Evolutionary conservation across 192 early-diverging fungal genomes (phyloP).

Genomic region (Coemansia sp.): DNA sequence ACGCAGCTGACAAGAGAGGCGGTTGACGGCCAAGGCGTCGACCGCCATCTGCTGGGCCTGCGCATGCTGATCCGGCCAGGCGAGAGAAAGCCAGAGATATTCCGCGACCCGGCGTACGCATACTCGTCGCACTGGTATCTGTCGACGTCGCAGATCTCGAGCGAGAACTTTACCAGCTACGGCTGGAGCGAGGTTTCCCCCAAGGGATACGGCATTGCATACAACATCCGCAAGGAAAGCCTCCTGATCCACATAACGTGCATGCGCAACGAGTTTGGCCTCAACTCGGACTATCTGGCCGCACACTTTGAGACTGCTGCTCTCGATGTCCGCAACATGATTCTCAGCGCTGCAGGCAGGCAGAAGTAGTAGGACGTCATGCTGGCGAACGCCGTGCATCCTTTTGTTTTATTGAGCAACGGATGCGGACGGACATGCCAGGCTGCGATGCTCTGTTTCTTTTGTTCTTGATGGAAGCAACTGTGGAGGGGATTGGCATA

Average conservation of each 20-base stretch:
- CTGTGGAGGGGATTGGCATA: too few species aligned
- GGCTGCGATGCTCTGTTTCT: too few species aligned
- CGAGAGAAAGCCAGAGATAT: conserved; percentile 81
- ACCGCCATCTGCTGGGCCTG: conserved; percentile 89
- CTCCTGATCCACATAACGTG: conserved; percentile 85
- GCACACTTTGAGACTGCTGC: conserved; percentile 79
- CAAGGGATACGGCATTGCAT: conserved; percentile 90
- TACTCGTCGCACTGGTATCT: conserved; percentile 90
- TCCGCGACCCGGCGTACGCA: conserved; percentile 79
- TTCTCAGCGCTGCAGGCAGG: conserved; percentile 5
- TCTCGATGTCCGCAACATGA: conserved; percentile 68
- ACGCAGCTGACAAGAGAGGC: conserved; percentile 75
- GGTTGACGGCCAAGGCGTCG: conserved; percentile 81
- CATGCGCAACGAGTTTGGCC: conserved; percentile 58
- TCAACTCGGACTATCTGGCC: conserved; percentile 61
- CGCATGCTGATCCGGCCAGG: conserved; percentile 68
- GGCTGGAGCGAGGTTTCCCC: conserved; percentile 87
- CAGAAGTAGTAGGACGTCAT: neutral
- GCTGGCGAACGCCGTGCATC: neutral
- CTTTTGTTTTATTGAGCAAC: neutral
- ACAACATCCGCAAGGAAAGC: conserved; percentile 85
- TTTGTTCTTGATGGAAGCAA: neutral
- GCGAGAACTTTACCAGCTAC: conserved; percentile 90
- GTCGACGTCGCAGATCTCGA: conserved; percentile 89
- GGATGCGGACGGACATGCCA: neutral